Percentiles rank a stretch among this genome's conserved stretches.
Conservation (phyloP, 495 filamentous ascomycete genomes). For the Lepidopterella palustris region DNA sequence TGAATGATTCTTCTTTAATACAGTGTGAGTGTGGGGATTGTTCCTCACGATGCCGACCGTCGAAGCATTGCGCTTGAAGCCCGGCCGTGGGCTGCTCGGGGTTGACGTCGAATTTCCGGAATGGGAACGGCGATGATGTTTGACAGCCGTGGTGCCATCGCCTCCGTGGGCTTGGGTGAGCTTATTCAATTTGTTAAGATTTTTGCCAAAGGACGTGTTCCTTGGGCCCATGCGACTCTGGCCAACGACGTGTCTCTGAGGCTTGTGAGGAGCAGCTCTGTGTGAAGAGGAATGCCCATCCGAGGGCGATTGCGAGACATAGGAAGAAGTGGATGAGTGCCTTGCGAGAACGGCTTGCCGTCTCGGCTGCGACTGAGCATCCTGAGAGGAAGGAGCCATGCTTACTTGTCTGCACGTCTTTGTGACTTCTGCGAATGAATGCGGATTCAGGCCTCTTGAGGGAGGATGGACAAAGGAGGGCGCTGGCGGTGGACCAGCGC, state of each 20-base stretch:
- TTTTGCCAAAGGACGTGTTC: conserved; percentile 28
- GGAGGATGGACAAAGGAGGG: neutral
- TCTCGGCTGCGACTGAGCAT: conserved; percentile 29
- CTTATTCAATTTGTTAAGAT: conserved; percentile 32
- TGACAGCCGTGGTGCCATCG: conserved; percentile 15
- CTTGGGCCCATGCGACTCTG: conserved; percentile 23
- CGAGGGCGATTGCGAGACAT: conserved; percentile 31
- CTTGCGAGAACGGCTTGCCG: conserved; percentile 19
- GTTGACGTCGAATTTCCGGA: conserved; percentile 28
- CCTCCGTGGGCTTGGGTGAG: conserved; percentile 21
- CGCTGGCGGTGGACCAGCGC: neutral
- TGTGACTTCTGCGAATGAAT: neutral
- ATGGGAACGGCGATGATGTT: conserved; percentile 26
- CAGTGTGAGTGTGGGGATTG: conserved; percentile 20
- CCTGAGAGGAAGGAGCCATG: conserved; percentile 23
- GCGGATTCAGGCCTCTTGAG: neutral
- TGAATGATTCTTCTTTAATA: conserved; percentile 36
- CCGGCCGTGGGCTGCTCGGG: conserved; percentile 28
- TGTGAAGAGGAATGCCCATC: conserved; percentile 18
- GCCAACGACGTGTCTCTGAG: conserved; percentile 29
- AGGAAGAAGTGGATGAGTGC: conserved; percentile 28
- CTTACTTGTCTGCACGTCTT: conserved; percentile 16
- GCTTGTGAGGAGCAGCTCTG: conserved; percentile 18
- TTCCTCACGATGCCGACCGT: conserved; percentile 29
- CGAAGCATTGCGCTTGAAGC: conserved; percentile 35